Evolutionary conservation across 805 yeast species (phyloP).

Genomic region (Maudiozyma barnettii): DNA sequence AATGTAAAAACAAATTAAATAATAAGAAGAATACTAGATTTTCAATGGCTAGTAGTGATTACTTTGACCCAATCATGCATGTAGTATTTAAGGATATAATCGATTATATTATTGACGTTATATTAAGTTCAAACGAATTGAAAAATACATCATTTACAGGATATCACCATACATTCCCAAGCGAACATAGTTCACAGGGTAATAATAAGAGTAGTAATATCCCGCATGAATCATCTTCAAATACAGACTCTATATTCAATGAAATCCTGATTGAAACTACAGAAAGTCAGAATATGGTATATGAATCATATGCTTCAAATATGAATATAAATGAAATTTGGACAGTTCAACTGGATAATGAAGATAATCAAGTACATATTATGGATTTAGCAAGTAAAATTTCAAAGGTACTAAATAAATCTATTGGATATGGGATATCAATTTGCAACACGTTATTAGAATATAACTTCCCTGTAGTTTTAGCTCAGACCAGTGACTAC

Average conservation of each 20-base stretch:
- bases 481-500: conserved; percentile 14
- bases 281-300: neutral
- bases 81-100: conserved; percentile 13
- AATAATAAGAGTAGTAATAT: neutral
- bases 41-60: neutral
- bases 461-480: conserved; percentile 14
- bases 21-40: conserved; percentile 2
- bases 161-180: neutral
- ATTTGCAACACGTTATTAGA: conserved; percentile 14
- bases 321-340: conserved; percentile 10
- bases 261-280: neutral
- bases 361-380: conserved; percentile 17
- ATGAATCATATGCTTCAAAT: conserved; percentile 7
- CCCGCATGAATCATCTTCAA: neutral
- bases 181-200: neutral
- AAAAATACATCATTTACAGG: neutral
- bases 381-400: conserved; percentile 21
- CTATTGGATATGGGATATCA: conserved; percentile 19
- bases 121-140: conserved; percentile 8
- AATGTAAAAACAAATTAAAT: conserved; percentile 16
- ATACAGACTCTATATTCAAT: neutral
- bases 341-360: conserved; percentile 23
- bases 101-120: conserved; percentile 21
- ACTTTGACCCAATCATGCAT: conserved; percentile 6
- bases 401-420: conserved; percentile 16